These are phyloP conservation scores for Hypocrella siamensis DNA, from an alignment of 2,329 filamentous ascomycete species.

Conservation along the genomic window DNA sequence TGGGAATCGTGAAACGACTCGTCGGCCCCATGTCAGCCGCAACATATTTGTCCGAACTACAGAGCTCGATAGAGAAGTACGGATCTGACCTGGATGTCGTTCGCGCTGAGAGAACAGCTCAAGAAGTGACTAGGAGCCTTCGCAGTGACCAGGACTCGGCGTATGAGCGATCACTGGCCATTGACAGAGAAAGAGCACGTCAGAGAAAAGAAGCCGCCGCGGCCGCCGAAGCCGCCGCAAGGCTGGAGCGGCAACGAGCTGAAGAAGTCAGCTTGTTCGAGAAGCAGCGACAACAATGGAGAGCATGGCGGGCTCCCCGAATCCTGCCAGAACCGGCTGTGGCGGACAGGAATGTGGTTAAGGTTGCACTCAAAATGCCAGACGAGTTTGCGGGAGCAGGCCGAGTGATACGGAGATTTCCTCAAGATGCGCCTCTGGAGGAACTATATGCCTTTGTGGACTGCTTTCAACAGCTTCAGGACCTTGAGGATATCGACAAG, in stretches of 20 bases:
- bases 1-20: constrained; percentile 76
- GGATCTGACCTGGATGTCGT: constrained; percentile 59
- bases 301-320: constrained; percentile 55
- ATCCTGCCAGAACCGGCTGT: constrained; percentile 53
- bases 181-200: constrained; percentile 71
- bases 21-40: constrained; percentile 53
- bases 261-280: constrained; percentile 39
- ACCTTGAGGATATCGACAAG: constrained; percentile 30
- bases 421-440: constrained; percentile 54
- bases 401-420: constrained; percentile 64
- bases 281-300: constrained; percentile 50
- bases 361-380: constrained; percentile 52
- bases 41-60: constrained; percentile 63
- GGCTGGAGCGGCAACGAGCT: constrained; percentile 41
- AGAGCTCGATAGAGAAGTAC: constrained; percentile 58
- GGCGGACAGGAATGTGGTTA: constrained; percentile 50
- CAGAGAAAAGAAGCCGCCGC: constrained; percentile 62
- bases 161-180: constrained; percentile 81
- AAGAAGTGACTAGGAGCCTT: constrained; percentile 65
- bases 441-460: constrained; percentile 95
- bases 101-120: constrained; percentile 61
- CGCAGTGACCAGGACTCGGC: constrained; percentile 84
- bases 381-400: constrained; percentile 41
- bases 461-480: constrained; percentile 54
- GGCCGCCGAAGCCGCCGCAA: constrained; percentile 51